Percentiles rank a stretch among this genome's conserved stretches.
Conservation (phyloP, 2,329 filamentous ascomycete genomes). For the Arachnomyces sp. region DNA sequence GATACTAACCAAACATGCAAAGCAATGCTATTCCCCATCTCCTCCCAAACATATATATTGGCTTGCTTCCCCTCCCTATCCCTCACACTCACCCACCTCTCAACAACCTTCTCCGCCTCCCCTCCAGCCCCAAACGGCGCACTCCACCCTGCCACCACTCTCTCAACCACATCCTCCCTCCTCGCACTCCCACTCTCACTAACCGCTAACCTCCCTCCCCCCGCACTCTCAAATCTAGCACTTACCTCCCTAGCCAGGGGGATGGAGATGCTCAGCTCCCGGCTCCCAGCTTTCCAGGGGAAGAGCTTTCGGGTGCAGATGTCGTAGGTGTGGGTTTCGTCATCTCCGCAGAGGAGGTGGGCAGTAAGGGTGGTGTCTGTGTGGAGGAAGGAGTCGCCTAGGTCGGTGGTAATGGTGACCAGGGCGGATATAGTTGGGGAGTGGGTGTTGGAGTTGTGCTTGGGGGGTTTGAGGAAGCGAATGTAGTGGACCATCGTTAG, state of each 20-base stretch:
- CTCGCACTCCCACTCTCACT: slow-evolving; percentile 1
- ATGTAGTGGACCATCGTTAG: slow-evolving; percentile 51
- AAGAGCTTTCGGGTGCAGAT: slow-evolving; percentile 35
- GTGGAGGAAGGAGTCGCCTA: slow-evolving; percentile 57
- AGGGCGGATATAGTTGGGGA: slow-evolving; percentile 39
- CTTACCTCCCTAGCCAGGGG: slow-evolving; percentile 12
- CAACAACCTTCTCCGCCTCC: slow-evolving; percentile 45
- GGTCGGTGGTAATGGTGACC: slow-evolving; percentile 59
- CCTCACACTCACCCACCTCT: slow-evolving; percentile 34
- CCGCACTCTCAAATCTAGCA: no score
- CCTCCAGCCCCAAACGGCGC: slow-evolving; percentile 33
- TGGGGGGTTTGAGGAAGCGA: slow-evolving; percentile 59
- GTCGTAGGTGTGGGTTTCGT: slow-evolving; percentile 22
- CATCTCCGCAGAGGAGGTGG: slow-evolving; percentile 24
- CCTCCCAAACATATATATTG: slow-evolving; percentile 49
- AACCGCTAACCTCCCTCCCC: not conserved
- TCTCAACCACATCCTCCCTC: slow-evolving; percentile 28
- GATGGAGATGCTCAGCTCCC: slow-evolving; percentile 37
- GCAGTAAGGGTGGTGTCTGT: slow-evolving; percentile 37
- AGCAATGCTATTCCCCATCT: slow-evolving; percentile 64
- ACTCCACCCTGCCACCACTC: slow-evolving; percentile 53
- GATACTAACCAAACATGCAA: slow-evolving; percentile 56
- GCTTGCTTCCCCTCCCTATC: slow-evolving; percentile 37
- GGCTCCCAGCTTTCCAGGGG: slow-evolving; percentile 37
- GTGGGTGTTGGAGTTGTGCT: slow-evolving; percentile 25